A percentile compares a stretch with the other conserved stretches of the same genome.
Evolutionary conservation across 163 green algal genomes (phyloP).

Genomic region (Chlamydomonas reinhardtii): DNA sequence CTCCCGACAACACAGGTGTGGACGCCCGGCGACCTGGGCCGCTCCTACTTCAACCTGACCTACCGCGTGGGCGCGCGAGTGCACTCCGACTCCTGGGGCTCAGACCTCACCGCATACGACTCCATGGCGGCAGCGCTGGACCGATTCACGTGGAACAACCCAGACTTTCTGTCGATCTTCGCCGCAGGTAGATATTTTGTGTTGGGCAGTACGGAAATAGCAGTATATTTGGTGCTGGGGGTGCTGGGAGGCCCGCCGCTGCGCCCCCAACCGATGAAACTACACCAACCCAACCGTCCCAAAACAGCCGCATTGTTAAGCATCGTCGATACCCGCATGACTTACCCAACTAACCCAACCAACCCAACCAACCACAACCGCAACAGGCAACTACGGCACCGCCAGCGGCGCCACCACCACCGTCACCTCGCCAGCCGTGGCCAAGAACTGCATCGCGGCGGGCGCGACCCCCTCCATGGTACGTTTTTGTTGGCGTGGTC

Average conservation of each 20-base stretch:
- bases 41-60: slow-evolving; percentile 75
- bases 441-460: slow-evolving; percentile 91
- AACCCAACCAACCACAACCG: background rate
- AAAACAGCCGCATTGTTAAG: no score
- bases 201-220: no score
- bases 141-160: slow-evolving; percentile 75
- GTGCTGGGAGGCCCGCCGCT: no score
- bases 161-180: slow-evolving; percentile 89
- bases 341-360: no score
- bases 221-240: no score
- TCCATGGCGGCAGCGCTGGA: slow-evolving; percentile 72
- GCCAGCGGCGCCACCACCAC: slow-evolving; percentile 61
- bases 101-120: slow-evolving; percentile 81
- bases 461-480: slow-evolving; percentile 46
- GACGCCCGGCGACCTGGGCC: slow-evolving; percentile 70
- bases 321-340: no score
- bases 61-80: slow-evolving; percentile 81
- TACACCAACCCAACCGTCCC: no score
- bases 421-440: slow-evolving; percentile 84
- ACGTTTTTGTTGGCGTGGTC: no score
- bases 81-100: slow-evolving; percentile 93
- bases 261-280: no score
- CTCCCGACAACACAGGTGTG: slow-evolving; percentile 55
- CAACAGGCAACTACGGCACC: slow-evolving; percentile 84
- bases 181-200: slow-evolving; percentile 63